Base-by-base conservation (phyloP, 768 basidiomycete species). In the Pseudohyphozyma bogoriensis region DNA sequence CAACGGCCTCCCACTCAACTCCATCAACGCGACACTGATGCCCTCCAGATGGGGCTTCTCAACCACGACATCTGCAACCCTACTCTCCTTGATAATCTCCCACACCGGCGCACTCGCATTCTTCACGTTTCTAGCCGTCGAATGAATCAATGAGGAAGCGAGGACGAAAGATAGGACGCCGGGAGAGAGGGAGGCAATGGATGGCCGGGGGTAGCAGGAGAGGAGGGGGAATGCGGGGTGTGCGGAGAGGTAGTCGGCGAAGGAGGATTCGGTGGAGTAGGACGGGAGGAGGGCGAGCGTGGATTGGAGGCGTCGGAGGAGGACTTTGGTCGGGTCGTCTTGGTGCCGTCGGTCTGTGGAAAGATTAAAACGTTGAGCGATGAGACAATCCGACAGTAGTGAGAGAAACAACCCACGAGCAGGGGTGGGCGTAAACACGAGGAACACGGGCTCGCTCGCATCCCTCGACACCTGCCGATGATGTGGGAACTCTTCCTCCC, bases 1-100 rank as follows among this genome's bases (percentile, higher is more conserved):
- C 13, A 26, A 20, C 10, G 56, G 58, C 4, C 28, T 39, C n/a
- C 50, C 55, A 9, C 40, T 40, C 26, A 66, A 45, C 49, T 63
- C 65, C n/a, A 66, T 40, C 7, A 63, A 22, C 7, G 62, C 62
- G 1, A 58, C 42, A 13, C 62, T 37, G 31, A 66, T 22, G 20
- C 52, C 33, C 20, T 37, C 40, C 24, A 66, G 55, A n/a, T 47
- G 54, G 13, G 61, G 39, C 22, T 0, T 1, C 4, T 57, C 54
- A n/a, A 66, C 45, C 36, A 45, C 36, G 22, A 28, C 13, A 5
- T 66, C 58, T 3, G 46, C 62, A 0, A 60, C 8, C 15, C 18
- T 24, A 15, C 22, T 40, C 20, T 50, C 24, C 55, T 60, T 66
- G 29, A 63, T 9, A 11, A 45, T 29, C 22, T 18, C 2, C 54